These are phyloP conservation scores for Aulographum hederae DNA, from an alignment of 2,329 filamentous ascomycete genomes.

Conservation along the genomic window DNA sequence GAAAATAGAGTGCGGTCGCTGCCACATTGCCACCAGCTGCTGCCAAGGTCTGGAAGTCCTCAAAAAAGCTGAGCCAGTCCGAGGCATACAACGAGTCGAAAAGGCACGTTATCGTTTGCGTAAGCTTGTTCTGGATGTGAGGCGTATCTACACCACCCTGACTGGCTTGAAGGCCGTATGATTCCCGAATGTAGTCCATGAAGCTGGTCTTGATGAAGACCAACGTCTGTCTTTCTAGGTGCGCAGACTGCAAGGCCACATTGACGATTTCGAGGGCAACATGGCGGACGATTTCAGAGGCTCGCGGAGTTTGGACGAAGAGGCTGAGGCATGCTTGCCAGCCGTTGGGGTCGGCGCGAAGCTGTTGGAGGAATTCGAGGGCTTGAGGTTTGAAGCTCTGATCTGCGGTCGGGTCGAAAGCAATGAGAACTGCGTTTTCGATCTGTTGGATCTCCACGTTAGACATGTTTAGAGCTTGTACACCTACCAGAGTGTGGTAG, in stretches of 20 bases:
- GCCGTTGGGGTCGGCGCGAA: conserved; percentile 65
- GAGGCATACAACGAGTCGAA: conserved; percentile 75
- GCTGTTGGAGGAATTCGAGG: conserved; percentile 58
- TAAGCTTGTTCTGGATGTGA: conserved; percentile 87
- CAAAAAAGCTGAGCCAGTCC: conserved; percentile 78
- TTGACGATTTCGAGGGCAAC: conserved; percentile 87
- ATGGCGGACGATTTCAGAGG: conserved; percentile 71
- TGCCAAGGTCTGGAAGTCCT: conserved; percentile 70
- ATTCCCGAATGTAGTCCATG: conserved; percentile 60
- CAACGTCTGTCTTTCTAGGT: conserved; percentile 55
- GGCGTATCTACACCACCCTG: conserved; percentile 47
- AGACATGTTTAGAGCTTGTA: no score
- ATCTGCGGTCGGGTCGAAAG: conserved; percentile 65
- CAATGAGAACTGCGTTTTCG: conserved; percentile 89
- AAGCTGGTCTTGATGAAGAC: conserved; percentile 63
- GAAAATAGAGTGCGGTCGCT: conserved; percentile 74
- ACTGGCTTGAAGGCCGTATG: conserved; percentile 40
- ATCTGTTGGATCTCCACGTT: conserved; percentile 52
- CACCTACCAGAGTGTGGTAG: no score
- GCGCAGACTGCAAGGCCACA: conserved; percentile 66
- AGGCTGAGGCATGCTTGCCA: conserved; percentile 82
- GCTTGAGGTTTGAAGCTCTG: conserved; percentile 63
- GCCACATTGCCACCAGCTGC: conserved; percentile 44
- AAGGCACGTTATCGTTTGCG: conserved; percentile 85
- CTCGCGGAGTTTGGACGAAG: conserved; percentile 60